A percentile compares a stretch with the other conserved stretches of the same genome.
Conservation (phyloP, 495 filamentous ascomycete genomes). For the Acidomyces sp. region DNA sequence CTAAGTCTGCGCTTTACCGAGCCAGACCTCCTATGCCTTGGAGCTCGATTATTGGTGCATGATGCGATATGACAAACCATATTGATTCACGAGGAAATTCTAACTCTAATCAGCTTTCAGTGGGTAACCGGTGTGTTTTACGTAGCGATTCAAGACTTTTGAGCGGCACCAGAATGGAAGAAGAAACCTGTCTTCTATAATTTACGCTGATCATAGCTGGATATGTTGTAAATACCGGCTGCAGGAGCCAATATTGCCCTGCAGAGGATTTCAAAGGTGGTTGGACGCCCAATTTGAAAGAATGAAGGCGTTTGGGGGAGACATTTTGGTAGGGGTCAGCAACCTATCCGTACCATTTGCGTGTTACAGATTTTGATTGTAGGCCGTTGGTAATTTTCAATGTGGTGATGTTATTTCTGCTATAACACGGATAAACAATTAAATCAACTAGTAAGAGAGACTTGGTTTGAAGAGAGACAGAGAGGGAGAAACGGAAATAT, state of each 20-base stretch:
- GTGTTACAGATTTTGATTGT: too few species aligned
- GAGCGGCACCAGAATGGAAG: conserved; percentile 33
- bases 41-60: conserved; percentile 35
- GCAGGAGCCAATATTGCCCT: conserved; percentile 38
- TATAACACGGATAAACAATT: too few species aligned
- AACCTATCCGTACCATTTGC: too few species aligned
- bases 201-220: conserved; percentile 37
- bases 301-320: too few species aligned
- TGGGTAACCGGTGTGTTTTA: conserved; percentile 34
- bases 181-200: conserved; percentile 34
- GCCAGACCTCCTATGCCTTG: conserved; percentile 35
- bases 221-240: conserved; percentile 32
- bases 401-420: too few species aligned
- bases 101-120: conserved; percentile 30
- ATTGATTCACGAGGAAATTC: conserved; percentile 37
- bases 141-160: conserved; percentile 33
- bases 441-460: too few species aligned
- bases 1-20: conserved; percentile 37
- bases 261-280: conserved; percentile 26
- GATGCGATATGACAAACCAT: conserved; percentile 36
- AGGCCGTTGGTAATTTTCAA: too few species aligned
- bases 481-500: too few species aligned
- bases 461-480: too few species aligned
- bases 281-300: conserved; percentile 10
- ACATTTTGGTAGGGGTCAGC: too few species aligned